Conservation (phyloP, 495 filamentous ascomycete species). For the Penicillium argentinense region DNA sequence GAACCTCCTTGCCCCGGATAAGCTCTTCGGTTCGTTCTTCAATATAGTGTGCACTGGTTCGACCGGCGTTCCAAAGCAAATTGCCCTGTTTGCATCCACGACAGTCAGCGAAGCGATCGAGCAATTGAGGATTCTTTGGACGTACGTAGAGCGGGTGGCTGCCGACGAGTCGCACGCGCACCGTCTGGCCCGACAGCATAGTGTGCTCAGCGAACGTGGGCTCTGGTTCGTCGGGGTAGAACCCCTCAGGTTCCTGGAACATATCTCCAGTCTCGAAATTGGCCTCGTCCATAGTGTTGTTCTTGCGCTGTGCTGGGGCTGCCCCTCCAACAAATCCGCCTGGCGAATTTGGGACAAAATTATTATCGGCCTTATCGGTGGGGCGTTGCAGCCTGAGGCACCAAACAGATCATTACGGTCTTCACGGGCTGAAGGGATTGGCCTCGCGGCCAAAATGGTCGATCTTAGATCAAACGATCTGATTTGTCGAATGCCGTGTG, state of each 20-base stretch:
- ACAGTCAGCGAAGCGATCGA: slow-evolving; percentile 10
- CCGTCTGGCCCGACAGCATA: slow-evolving; percentile 61
- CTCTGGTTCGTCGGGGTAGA: slow-evolving; percentile 67
- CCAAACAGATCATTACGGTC: too few species aligned
- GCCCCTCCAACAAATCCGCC: neutral
- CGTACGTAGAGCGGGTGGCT: slow-evolving; percentile 84
- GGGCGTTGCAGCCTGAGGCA: neutral
- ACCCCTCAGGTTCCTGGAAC: slow-evolving; percentile 78
- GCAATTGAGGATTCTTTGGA: slow-evolving; percentile 1
- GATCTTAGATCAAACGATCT: too few species aligned
- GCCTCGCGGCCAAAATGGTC: too few species aligned
- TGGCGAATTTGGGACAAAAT: too few species aligned
- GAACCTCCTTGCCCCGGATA: slow-evolving; percentile 61
- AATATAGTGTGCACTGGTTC: slow-evolving; percentile 72
- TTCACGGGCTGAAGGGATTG: too few species aligned
- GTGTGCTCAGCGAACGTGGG: slow-evolving; percentile 68
- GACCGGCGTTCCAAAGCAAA: slow-evolving; percentile 86
- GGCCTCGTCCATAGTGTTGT: slow-evolving; percentile 33
- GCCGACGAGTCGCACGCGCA: slow-evolving; percentile 81
- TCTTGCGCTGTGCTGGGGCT: neutral
- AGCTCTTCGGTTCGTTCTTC: slow-evolving; percentile 59
- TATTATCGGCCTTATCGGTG: slow-evolving; percentile 1
- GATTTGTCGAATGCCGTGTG: too few species aligned
- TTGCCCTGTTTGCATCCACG: slow-evolving; percentile 57
- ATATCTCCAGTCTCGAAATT: slow-evolving; percentile 51